phyloP scores from a whole-genome alignment of 2,329 filamentous ascomycete species.

The Hymenoscyphus occultus region DNA sequence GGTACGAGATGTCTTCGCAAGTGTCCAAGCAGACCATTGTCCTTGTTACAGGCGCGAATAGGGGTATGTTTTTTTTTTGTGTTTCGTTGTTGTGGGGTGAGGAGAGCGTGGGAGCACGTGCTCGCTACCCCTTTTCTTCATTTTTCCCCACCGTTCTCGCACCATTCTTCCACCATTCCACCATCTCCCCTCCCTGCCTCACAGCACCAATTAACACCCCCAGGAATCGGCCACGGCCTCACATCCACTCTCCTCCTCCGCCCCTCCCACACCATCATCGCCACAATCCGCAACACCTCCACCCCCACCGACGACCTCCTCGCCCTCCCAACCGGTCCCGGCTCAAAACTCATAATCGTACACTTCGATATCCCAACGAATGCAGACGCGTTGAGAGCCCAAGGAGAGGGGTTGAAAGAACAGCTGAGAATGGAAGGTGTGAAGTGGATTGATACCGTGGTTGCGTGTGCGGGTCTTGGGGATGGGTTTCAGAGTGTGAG shows the following conservation, averaged over 20 bases:
- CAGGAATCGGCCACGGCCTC: constrained; percentile 37
- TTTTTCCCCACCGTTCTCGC: not conserved
- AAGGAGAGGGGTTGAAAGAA: not conserved
- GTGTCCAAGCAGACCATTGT: constrained; percentile 15
- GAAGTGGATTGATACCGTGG: constrained; percentile 45
- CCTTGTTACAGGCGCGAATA: constrained; percentile 34
- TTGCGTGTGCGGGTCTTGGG: constrained; percentile 49
- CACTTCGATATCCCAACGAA: constrained; percentile 32
- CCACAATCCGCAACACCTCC: constrained; percentile 37
- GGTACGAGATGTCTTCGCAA: constrained; percentile 14
- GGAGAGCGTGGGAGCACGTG: not conserved
- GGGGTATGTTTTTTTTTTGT: constrained; percentile 17
- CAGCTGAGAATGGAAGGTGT: constrained; percentile 35
- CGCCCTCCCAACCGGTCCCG: constrained; percentile 17
- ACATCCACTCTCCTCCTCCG: constrained; percentile 37
- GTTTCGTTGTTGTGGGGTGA: not conserved
- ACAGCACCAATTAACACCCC: constrained; percentile 16
- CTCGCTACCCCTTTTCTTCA: not conserved
- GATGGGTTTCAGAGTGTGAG: constrained; percentile 33
- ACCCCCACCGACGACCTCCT: constrained; percentile 31
- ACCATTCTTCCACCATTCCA: not conserved
- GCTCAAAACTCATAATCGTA: constrained; percentile 40
- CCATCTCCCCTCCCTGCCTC: constrained; percentile 5
- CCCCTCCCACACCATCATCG: constrained; percentile 41
- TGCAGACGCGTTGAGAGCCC: constrained; percentile 20